phyloP scores from a whole-genome alignment of 352 stramenopile genomes.

The Halophytophthora polymorphica region DNA sequence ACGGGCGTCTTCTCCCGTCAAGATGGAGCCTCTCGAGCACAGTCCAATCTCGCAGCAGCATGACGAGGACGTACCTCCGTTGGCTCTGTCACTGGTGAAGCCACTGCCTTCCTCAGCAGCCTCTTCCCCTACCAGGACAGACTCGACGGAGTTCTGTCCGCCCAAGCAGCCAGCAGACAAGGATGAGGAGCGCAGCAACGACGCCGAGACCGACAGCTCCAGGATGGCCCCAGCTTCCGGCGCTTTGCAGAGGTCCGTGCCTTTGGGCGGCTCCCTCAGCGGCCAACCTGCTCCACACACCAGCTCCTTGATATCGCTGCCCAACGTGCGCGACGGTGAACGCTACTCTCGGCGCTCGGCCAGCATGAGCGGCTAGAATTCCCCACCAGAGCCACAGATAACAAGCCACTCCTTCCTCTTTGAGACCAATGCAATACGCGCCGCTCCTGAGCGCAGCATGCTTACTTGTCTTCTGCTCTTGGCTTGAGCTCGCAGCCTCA shows the following conservation, averaged over 20 bases:
- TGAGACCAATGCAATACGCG: not conserved
- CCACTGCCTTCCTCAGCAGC: conserved; percentile 1
- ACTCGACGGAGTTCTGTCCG: conserved; percentile 14
- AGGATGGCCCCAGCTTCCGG: conserved; percentile 6
- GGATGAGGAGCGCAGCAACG: conserved; percentile 13
- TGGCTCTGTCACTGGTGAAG: conserved; percentile 13
- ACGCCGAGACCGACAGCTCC: conserved; percentile 9
- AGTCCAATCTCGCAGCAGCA: conserved; percentile 13
- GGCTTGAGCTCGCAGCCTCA: not conserved
- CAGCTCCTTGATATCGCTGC: conserved; percentile 23
- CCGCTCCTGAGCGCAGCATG: not conserved
- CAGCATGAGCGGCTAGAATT: not conserved
- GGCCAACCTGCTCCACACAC: not conserved
- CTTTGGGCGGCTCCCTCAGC: too few relatives aligned
- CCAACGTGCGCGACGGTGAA: conserved; percentile 49
- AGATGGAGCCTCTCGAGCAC: conserved; percentile 30
- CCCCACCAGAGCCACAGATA: not conserved
- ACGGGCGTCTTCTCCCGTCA: conserved; percentile 26
- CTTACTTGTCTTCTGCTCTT: not conserved
- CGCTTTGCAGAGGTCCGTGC: conserved; percentile 1
- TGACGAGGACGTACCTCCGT: conserved; percentile 23
- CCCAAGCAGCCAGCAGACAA: conserved; percentile 15
- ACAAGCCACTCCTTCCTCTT: not conserved
- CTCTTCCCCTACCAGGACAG: conserved; percentile 19
- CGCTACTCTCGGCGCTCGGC: conserved; percentile 43